These are phyloP conservation scores for Penicillium tannophilum DNA, from an alignment of 495 filamentous ascomycete genomes.

Conservation along the genomic window DNA sequence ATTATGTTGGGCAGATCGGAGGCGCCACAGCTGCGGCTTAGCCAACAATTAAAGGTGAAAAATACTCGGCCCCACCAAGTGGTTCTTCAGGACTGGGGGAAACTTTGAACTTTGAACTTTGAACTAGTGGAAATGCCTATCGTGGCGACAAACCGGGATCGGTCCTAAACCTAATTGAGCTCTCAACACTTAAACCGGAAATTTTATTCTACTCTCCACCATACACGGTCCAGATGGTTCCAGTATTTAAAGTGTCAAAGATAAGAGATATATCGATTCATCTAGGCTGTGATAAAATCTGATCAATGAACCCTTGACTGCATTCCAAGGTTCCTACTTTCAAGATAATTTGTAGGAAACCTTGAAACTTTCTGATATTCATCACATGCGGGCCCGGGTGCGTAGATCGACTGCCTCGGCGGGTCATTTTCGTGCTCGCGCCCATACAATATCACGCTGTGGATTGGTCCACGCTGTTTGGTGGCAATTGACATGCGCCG, in stretches of 20 bases:
- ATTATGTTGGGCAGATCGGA: neutral
- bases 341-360: no score
- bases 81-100: neutral
- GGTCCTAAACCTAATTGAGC: slow-evolving; percentile 5
- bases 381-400: slow-evolving; percentile 1
- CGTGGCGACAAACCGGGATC: neutral
- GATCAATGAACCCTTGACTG: neutral
- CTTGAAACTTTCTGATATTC: neutral
- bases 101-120: neutral
- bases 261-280: no score
- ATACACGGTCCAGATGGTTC: neutral
- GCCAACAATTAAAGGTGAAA: neutral
- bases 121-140: neutral
- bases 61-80: slow-evolving; percentile 1
- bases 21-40: neutral
- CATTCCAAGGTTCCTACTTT: no score
- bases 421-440: slow-evolving; percentile 27
- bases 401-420: slow-evolving; percentile 22
- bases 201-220: neutral
- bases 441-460: neutral
- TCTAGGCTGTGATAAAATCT: neutral
- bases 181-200: slow-evolving; percentile 4
- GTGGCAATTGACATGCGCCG: slow-evolving; percentile 25
- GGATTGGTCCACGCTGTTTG: slow-evolving; percentile 13
- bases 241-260: no score